Conservation (phyloP, 257 asterid genomes). For the Plectranthus barbatus region DNA sequence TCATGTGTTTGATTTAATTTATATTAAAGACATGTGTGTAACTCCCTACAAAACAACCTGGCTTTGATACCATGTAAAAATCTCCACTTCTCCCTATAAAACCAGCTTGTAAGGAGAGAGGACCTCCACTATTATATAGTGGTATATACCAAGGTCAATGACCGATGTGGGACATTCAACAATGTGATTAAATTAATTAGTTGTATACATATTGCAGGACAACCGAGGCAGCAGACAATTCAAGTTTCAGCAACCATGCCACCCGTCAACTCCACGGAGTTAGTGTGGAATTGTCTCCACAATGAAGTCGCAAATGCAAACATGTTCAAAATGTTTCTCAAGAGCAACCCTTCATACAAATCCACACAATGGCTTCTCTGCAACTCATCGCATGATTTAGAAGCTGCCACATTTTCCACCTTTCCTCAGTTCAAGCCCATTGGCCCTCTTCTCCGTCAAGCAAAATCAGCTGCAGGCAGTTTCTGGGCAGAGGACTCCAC, state of each 20-base stretch:
- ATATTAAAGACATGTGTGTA: neutral
- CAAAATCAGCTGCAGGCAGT: conserved; percentile 31
- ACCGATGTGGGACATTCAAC: no score
- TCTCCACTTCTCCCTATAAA: no score
- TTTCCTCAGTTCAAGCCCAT: conserved; percentile 14
- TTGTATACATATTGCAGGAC: conserved; percentile 10
- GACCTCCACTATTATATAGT: no score
- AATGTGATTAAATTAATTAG: no score
- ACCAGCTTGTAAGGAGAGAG: no score
- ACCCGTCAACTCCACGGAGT: conserved; percentile 20
- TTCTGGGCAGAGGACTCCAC: no score
- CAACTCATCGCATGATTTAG: conserved; percentile 32
- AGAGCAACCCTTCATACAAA: neutral
- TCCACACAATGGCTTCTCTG: conserved; percentile 30
- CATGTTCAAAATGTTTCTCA: conserved; percentile 1
- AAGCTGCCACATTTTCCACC: conserved; percentile 19
- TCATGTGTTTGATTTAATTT: no score
- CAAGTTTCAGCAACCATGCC: conserved; percentile 37
- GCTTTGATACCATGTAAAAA: no score
- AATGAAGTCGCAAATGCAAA: neutral
- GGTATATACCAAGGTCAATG: no score
- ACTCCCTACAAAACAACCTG: no score
- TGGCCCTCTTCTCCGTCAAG: conserved; percentile 41
- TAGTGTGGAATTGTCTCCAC: conserved; percentile 25
- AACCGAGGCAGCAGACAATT: conserved; percentile 23